Evolutionary conservation across 139 green algal species (phyloP), one percentile per base, ranked within the genome.

Genomic region (Desmodesmus armatus): DNA sequence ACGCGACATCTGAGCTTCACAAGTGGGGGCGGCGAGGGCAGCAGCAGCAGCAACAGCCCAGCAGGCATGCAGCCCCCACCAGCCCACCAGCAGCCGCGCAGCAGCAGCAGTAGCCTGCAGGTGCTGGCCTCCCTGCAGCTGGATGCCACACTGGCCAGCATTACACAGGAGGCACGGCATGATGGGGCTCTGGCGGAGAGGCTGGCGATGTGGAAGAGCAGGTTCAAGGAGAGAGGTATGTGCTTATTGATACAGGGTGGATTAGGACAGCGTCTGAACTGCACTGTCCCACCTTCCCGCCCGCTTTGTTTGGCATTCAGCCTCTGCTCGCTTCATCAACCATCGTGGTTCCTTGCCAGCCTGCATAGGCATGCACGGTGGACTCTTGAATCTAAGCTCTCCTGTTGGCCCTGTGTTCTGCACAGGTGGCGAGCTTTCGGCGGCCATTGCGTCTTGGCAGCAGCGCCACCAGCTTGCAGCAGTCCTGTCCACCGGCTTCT

Each of bases 401-500:
- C n/a, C n/a, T n/a, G n/a, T n/a, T n/a, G n/a, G n/a, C n/a, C n/a
- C n/a, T n/a, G n/a, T n/a, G n/a, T n/a, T n/a, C n/a, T 58, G 39
- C 60, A 72, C 78, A 94, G 91, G 87, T 7, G 85, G 87, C 37
- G 89, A 95, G 85, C 87, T 96, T 80, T 82, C 90, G 3, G 82
- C 73, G 0, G 92, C 91, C 35, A 88, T 96, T 65, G 87, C 89
- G 44, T 92, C 95, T 80, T 98, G 95, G 95, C 94, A 97, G 87
- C 53, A 41, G 4, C 84, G 87, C 5, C 86, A 90, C 33, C 58
- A 62, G 27, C 79, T 92, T 40, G 83, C 85, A 79, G 86, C 60
- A 76, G 89, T 92, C 41, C 91, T 98, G 3, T 97, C 91, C 33
- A 96, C 94, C 3, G 94, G 93, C 43, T 98, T 98, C 79, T 86